Evolutionary conservation across 2,329 filamentous ascomycete species (phyloP), one percentile per base, ranked within the genome.

Genomic region (Falciphora oryzae): DNA sequence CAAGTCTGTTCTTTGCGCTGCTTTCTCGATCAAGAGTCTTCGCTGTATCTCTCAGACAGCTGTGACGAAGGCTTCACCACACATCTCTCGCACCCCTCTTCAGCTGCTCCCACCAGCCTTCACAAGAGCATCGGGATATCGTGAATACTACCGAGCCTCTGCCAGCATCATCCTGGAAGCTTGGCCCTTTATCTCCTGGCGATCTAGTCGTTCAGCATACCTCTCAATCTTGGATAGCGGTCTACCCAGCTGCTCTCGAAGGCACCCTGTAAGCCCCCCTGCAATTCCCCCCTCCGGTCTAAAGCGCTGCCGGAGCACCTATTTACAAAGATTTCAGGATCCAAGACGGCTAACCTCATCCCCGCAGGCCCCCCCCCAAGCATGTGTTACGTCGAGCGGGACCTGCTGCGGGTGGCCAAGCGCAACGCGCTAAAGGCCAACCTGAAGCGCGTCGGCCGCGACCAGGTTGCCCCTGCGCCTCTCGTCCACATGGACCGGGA

Each of bases 331-430:
- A 3, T 18, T 25, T 57, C n/a, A 57, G 8, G 14, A 2, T 22
- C 11, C 57, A 29, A 31, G 4, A 32, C n/a, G 1, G 14, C 29
- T n/a, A 22, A 59, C 18, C 28, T 7, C 28, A 59, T 22, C 28
- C 57, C 11, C 22, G 8, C 13, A 59, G 25, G 28, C 57, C 56
- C 27, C 57, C 56, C 27, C 16, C 25, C 5, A 60, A 35, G 3
- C 16, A 31, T 60, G 28, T n/a, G 10, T 2, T 31, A 31, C 16
- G 58, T 58, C 25, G 18, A 35, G 58, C 58, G 28, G 5, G n/a
- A 60, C 29, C 58, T 60, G 13, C 29, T 60, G 22, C 31, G 58
- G 6, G n/a, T 8, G 28, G 58, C 58, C 58, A 60, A 60, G 29
- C 27, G 28, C 28, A 60, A 60, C 16, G 28, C 58, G 10, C 58